Conservation (phyloP, 2,329 filamentous ascomycete genomes). For the Ascochyta fabae region DNA sequence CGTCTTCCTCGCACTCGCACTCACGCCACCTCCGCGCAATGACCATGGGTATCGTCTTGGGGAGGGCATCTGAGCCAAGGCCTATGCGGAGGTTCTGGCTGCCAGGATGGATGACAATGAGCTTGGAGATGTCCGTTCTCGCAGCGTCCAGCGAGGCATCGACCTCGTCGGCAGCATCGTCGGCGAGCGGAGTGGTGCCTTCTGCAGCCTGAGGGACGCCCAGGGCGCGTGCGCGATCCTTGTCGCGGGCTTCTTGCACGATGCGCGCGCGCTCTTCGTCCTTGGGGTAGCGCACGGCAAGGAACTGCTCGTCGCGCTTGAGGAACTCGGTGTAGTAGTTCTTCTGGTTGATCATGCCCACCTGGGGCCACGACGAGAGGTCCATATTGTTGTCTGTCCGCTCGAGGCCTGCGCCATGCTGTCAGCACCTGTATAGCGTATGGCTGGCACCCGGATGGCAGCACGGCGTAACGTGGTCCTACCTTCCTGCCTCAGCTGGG, state of each 20-base stretch:
- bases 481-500: constrained; percentile 67
- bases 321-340: constrained; percentile 96
- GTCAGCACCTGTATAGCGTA: constrained; percentile 17
- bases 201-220: constrained; percentile 59
- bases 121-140: constrained; percentile 76
- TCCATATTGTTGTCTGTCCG: constrained; percentile 99
- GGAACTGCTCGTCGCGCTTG: constrained; percentile 95
- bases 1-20: constrained; percentile 83
- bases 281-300: constrained; percentile 84
- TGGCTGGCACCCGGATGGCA: not conserved
- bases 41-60: constrained; percentile 92
- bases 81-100: constrained; percentile 96
- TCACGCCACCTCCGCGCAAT: constrained; percentile 79
- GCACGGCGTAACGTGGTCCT: constrained; percentile 21
- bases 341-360: constrained; percentile 96
- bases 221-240: constrained; percentile 82
- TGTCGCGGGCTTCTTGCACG: constrained; percentile 84
- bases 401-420: constrained; percentile 72
- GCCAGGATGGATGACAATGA: constrained; percentile 93
- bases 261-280: constrained; percentile 86
- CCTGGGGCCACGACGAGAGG: constrained; percentile 89
- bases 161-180: constrained; percentile 41
- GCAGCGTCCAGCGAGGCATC: constrained; percentile 34
- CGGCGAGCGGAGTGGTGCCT: constrained; percentile 32
- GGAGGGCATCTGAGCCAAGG: constrained; percentile 92